Evolutionary conservation across 1,284 basidiomycete genomes (phyloP).

Genomic region (Vanrija sp.): DNA sequence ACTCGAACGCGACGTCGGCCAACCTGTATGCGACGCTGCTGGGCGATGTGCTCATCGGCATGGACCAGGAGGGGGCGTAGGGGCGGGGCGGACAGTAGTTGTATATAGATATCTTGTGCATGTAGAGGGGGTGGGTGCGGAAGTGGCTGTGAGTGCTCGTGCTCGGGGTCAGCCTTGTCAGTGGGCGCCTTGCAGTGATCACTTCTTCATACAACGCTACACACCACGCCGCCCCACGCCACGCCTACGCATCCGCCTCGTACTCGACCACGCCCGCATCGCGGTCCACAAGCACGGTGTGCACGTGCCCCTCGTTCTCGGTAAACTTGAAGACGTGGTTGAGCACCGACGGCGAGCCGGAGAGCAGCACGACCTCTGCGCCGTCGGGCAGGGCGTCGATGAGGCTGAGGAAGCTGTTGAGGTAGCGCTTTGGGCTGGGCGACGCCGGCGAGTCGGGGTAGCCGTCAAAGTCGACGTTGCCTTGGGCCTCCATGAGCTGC

Average conservation of each 20-base stretch:
- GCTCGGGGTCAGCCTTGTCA: too few relatives aligned
- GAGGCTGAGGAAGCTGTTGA: constrained; percentile 12
- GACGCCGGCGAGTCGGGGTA: constrained; percentile 11
- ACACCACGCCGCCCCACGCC: too few relatives aligned
- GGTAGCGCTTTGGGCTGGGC: constrained; percentile 11
- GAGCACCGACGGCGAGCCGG: constrained; percentile 4
- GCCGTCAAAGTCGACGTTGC: constrained; percentile 13
- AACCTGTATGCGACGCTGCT: constrained; percentile 17
- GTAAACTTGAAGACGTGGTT: constrained; percentile 6
- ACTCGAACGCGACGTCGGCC: not conserved
- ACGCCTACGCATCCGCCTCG: too few relatives aligned
- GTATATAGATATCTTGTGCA: too few relatives aligned
- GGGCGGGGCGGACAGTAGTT: too few relatives aligned
- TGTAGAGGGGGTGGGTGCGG: too few relatives aligned
- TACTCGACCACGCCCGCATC: not conserved
- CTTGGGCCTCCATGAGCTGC: constrained; percentile 5
- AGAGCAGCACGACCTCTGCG: constrained; percentile 9
- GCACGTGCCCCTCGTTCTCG: constrained; percentile 10
- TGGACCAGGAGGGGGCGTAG: too few relatives aligned
- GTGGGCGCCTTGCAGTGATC: too few relatives aligned
- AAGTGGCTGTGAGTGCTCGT: too few relatives aligned
- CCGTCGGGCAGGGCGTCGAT: constrained; percentile 7
- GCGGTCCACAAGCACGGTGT: constrained; percentile 3
- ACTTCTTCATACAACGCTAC: too few relatives aligned
- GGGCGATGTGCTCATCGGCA: constrained; percentile 3